Percentiles rank a stretch among this genome's conserved stretches.
phyloP scores from a whole-genome alignment of 176 grass and related monocot genomes.

The Chloris gayana region DNA sequence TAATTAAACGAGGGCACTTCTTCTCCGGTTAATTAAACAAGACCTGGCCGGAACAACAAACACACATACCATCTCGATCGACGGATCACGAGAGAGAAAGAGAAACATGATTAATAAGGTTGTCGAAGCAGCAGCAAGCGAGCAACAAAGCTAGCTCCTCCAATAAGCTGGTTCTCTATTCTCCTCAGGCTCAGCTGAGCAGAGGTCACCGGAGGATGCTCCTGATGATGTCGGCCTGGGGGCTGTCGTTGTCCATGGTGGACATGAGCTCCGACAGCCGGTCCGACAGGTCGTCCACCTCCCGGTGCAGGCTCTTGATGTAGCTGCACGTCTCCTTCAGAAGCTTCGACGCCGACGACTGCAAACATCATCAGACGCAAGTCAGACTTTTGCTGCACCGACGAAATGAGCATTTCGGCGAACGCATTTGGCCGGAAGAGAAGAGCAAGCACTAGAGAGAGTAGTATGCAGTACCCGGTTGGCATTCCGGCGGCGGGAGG shows the following conservation, averaged over 20 bases:
- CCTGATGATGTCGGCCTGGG: conserved; percentile 85
- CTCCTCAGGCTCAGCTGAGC: background rate
- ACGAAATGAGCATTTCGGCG: conserved; percentile 1
- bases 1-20: conserved; percentile 29
- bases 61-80: background rate
- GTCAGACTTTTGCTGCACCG: conserved; percentile 24
- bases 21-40: background rate
- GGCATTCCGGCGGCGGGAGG: conserved; percentile 57
- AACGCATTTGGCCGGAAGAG: background rate
- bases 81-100: background rate
- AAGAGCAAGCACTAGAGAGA: too few relatives aligned
- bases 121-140: background rate
- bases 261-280: conserved; percentile 74
- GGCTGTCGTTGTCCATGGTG: conserved; percentile 72
- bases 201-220: conserved; percentile 58
- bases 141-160: background rate
- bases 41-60: conserved; percentile 8
- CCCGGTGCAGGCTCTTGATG: conserved; percentile 86
- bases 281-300: conserved; percentile 82
- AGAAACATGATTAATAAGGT: conserved; percentile 3
- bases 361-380: conserved; percentile 27
- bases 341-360: conserved; percentile 82
- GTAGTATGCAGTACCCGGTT: conserved; percentile 55
- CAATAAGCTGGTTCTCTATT: background rate
- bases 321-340: conserved; percentile 96